phyloP scores from a whole-genome alignment of 177 flowering plant species.

The Vitis hybrid region DNA sequence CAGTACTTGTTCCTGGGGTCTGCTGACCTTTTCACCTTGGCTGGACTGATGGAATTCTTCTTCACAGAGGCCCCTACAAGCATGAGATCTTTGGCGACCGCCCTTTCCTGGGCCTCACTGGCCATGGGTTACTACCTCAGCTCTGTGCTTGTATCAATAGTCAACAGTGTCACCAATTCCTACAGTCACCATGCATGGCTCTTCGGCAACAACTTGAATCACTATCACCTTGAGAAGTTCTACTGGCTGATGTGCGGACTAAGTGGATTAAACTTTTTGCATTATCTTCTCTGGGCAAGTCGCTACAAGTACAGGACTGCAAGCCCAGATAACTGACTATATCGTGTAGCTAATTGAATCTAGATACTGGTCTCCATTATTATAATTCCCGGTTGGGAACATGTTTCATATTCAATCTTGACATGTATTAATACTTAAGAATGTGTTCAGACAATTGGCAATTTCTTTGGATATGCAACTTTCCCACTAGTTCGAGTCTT shows the following conservation, averaged over 20 bases:
- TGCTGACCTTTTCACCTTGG: slow-evolving; percentile 87
- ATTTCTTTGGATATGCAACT: no score
- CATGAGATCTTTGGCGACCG: slow-evolving; percentile 81
- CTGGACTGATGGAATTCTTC: slow-evolving; percentile 90
- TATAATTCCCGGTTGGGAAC: no score
- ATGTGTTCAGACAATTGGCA: no score
- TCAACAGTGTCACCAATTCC: slow-evolving; percentile 47
- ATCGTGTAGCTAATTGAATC: no score
- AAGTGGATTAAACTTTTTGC: slow-evolving; percentile 64
- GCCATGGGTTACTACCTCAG: slow-evolving; percentile 91
- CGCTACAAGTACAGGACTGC: slow-evolving; percentile 56
- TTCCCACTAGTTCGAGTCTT: no score
- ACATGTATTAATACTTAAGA: no score
- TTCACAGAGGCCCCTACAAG: slow-evolving; percentile 84
- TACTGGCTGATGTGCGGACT: slow-evolving; percentile 78
- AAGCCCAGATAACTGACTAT: slow-evolving; percentile 1
- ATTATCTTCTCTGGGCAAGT: slow-evolving; percentile 71
- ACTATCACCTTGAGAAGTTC: slow-evolving; percentile 71
- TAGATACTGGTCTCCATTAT: no score
- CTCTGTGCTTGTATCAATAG: slow-evolving; percentile 67
- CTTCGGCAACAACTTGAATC: slow-evolving; percentile 66
- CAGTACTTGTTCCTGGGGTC: slow-evolving; percentile 90
- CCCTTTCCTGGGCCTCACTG: slow-evolving; percentile 84
- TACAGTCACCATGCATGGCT: slow-evolving; percentile 60
- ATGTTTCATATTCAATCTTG: no score